phyloP scores from a whole-genome alignment of 306 rosid species.

The Casuarina equisetifolia region DNA sequence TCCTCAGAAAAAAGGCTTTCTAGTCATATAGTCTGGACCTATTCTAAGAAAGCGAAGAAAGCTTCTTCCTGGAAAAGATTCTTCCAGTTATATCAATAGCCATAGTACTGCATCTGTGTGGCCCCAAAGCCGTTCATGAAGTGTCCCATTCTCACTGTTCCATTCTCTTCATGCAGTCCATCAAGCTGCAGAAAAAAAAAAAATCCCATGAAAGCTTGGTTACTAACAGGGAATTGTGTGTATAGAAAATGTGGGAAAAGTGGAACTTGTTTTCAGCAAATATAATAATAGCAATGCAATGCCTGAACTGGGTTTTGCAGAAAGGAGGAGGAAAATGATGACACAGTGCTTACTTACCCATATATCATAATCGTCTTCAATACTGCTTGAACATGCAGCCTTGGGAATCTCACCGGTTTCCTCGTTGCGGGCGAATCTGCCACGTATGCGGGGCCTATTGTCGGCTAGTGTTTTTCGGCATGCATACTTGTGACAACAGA shows the following conservation, averaged over 20 bases:
- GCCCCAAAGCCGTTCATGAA: conserved; percentile 39
- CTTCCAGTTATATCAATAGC: conserved; percentile 22
- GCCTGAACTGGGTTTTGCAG: no score
- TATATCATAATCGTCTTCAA: conserved; percentile 71
- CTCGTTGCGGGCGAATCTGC: conserved; percentile 93
- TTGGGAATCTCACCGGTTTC: conserved; percentile 58
- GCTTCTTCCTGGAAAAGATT: conserved; percentile 11
- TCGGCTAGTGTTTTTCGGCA: conserved; percentile 96
- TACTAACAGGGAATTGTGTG: no score
- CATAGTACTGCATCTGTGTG: conserved; percentile 53
- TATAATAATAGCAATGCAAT: no score
- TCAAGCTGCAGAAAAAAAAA: conserved; percentile 39
- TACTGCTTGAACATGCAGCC: conserved; percentile 54
- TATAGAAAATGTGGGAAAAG: no score
- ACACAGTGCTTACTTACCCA: conserved; percentile 49
- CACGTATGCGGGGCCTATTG: conserved; percentile 91
- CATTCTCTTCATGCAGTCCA: conserved; percentile 51
- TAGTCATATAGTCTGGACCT: conserved; percentile 25
- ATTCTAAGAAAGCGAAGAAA: not conserved
- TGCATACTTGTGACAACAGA: conserved; percentile 63
- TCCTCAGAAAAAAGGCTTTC: conserved; percentile 28
- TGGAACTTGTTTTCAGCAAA: no score
- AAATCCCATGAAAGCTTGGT: no score
- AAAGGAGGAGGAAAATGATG: not conserved
- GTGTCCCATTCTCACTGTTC: conserved; percentile 37